Base-by-base conservation (phyloP, 768 basidiomycete genomes). In the Leccinum boreale region DNA sequence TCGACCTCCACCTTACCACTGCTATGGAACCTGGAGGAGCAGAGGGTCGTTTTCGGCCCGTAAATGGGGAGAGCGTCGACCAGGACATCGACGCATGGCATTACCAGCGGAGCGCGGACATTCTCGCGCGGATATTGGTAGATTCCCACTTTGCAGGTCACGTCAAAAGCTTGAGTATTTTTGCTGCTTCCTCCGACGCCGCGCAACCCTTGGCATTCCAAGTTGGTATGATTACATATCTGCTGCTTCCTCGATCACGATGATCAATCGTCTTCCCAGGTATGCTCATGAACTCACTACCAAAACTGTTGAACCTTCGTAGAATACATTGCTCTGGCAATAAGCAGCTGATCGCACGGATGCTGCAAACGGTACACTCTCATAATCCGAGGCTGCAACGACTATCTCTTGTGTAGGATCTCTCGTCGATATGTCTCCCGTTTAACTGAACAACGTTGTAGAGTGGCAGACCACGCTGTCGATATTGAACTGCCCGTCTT, bases 231-330 rank as follows among this genome's bases (percentile, higher is more conserved):
- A 58, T 11, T 5, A 8, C 54, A 15, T 50, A 7, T 26, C 35
- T 26, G 31, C 35, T 55, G 17, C 9, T 19, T 19, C 19, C 10
- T 51, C 23, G 31, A 10, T 51, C n/a, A 42, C 39, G 39, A n/a
- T 48, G 26, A 31, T 6, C 57, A 44, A 60, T 35, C 15, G 36
- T 26, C 14, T 35, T 45, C 17, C 1, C 23, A 86, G 86, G 85
- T 28, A 88, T 90, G 82, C 73, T 90, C 53, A 79, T 82, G 21
- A 89, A 89, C 48, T 84, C 85, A 4, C 74, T 90, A 10, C 85
- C 86, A 8, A 85, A 84, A 64, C 67, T 90, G 29, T 69, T 72
- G 51, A 86, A 83, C 61, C 74, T 90, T 35, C 76, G 80, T 26
- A 84, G 83, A 56, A 79, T 86, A 3, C 81, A 85, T 66, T 82